Percentiles rank a stretch among this genome's conserved stretches.
phyloP scores from a whole-genome alignment of 495 filamentous ascomycete genomes.

The Penicillium malachiteum region DNA sequence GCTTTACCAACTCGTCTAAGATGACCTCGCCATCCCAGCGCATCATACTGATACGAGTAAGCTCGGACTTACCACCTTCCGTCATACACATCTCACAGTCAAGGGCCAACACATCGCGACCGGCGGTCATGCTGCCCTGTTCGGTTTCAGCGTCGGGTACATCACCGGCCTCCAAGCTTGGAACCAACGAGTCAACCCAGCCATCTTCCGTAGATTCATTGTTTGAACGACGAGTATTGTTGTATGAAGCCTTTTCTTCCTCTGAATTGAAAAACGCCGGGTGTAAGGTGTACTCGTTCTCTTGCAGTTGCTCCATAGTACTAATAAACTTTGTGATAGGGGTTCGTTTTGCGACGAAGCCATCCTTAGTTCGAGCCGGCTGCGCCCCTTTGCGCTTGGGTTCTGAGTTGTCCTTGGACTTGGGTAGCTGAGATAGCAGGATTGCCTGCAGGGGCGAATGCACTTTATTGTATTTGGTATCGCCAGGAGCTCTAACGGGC shows the following conservation, averaged over 20 bases:
- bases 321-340: constrained; percentile 75
- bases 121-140: constrained; percentile 78
- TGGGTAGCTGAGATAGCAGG: constrained; percentile 67
- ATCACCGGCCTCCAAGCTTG: constrained; percentile 61
- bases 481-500: constrained; percentile 84
- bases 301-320: constrained; percentile 67
- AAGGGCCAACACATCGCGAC: constrained; percentile 75
- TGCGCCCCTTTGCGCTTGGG: constrained; percentile 56
- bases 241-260: constrained; percentile 40
- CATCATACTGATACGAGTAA: constrained; percentile 84
- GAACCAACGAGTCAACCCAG: constrained; percentile 80
- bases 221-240: constrained; percentile 43
- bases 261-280: constrained; percentile 59
- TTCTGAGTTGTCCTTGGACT: constrained; percentile 55
- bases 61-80: constrained; percentile 67
- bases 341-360: constrained; percentile 67
- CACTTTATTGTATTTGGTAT: constrained; percentile 73
- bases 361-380: constrained; percentile 55
- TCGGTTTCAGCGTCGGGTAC: constrained; percentile 69
- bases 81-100: constrained; percentile 98
- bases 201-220: constrained; percentile 57
- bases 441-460: constrained; percentile 81
- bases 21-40: constrained; percentile 81
- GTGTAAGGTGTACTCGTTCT: constrained; percentile 79
- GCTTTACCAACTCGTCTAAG: constrained; percentile 90